Evolutionary conservation across 257 asterid genomes (phyloP).

Genomic region (Gynochthodes officinalis): DNA sequence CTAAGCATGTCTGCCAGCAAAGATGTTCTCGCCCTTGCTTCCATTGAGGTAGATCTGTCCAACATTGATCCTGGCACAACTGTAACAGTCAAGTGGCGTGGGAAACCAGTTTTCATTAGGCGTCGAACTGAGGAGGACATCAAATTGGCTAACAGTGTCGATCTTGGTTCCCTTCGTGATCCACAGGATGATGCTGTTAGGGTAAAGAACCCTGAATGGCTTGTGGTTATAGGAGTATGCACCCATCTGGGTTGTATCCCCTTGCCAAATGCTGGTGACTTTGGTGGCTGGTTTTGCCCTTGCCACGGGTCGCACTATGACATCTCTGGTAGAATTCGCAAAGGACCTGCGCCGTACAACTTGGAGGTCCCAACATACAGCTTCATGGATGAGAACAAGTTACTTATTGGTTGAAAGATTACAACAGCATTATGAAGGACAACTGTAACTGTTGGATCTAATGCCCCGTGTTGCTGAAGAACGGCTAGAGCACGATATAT

Average conservation of each 20-base stretch:
- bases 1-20: constrained; percentile 97
- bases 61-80: constrained; percentile 92
- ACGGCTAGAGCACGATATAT: constrained; percentile 5
- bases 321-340: constrained; percentile 89
- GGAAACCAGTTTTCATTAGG: constrained; percentile 93
- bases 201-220: constrained; percentile 95
- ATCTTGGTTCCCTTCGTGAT: constrained; percentile 65
- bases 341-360: constrained; percentile 91
- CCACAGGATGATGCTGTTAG: constrained; percentile 89
- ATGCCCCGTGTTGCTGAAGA: constrained; percentile 7
- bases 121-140: constrained; percentile 81
- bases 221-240: constrained; percentile 84
- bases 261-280: constrained; percentile 95
- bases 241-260: constrained; percentile 96
- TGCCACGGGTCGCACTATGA: constrained; percentile 96
- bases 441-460: constrained; percentile 10
- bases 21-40: constrained; percentile 91
- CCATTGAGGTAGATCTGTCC: constrained; percentile 86
- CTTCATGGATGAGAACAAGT: constrained; percentile 81
- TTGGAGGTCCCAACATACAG: constrained; percentile 87
- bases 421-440: neutral
- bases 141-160: constrained; percentile 75
- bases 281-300: constrained; percentile 97
- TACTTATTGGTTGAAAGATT: constrained; percentile 60
- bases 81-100: constrained; percentile 97